phyloP scores from a whole-genome alignment of 495 filamentous ascomycete species.

The Daldinia concentrica region DNA sequence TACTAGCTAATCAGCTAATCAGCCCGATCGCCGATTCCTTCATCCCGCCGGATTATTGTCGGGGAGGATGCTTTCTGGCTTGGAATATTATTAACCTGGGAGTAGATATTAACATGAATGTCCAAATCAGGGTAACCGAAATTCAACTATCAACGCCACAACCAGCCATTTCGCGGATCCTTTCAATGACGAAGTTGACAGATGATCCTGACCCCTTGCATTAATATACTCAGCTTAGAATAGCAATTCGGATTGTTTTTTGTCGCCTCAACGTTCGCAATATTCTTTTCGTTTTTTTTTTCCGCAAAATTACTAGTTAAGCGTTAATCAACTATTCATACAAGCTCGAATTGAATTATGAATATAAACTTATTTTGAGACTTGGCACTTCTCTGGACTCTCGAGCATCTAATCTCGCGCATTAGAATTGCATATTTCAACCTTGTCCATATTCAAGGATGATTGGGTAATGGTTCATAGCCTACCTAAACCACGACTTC shows the following conservation, averaged over 20 bases:
- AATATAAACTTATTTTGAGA: neutral
- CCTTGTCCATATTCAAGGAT: neutral
- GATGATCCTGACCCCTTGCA: neutral
- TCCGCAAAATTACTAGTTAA: neutral
- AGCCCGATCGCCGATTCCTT: conserved; percentile 33
- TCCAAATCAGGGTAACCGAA: conserved; percentile 15
- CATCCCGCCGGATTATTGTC: conserved; percentile 34
- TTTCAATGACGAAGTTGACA: neutral
- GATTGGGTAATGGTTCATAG: neutral
- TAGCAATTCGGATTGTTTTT: neutral
- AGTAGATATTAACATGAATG: conserved; percentile 13
- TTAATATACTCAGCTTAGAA: neutral
- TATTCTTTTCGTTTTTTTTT: neutral
- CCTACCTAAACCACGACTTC: neutral
- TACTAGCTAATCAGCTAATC: conserved; percentile 25
- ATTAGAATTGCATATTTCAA: neutral
- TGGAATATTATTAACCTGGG: too few species aligned
- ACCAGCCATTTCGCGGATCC: neutral
- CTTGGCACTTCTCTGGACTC: neutral
- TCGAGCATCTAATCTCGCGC: neutral
- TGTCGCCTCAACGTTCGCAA: neutral
- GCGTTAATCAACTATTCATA: neutral
- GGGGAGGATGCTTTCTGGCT: conserved; percentile 21
- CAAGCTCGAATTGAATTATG: neutral
- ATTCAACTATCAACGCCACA: conserved; percentile 28